These are phyloP conservation scores for Penicillium arizonense DNA, from an alignment of 495 filamentous ascomycete genomes.

Conservation along the genomic window DNA sequence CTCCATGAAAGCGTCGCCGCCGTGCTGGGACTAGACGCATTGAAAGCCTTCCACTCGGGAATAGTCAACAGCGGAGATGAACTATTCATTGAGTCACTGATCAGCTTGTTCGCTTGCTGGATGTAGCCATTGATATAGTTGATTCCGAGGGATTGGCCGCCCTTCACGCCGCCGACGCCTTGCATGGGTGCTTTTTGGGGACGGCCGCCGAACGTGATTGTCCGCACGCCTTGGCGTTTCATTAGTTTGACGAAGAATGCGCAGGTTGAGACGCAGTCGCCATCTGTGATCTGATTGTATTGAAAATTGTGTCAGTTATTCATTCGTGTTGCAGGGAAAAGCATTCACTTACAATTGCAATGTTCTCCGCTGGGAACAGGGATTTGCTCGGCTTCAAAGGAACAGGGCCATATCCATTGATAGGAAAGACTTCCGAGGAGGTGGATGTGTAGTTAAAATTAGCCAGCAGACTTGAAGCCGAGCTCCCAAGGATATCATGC, in stretches of 20 bases:
- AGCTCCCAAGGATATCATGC: conserved; percentile 35
- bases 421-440: conserved; percentile 26
- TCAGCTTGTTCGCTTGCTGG: conserved; percentile 17
- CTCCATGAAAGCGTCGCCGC: conserved; percentile 19
- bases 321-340: not conserved
- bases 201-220: conserved; percentile 61
- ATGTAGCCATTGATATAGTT: conserved; percentile 35
- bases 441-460: conserved; percentile 50
- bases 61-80: conserved; percentile 27
- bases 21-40: conserved; percentile 21
- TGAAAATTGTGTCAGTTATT: conserved; percentile 1
- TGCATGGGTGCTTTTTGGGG: conserved; percentile 58
- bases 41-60: conserved; percentile 33
- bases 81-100: conserved; percentile 16
- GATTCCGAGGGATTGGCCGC: conserved; percentile 32
- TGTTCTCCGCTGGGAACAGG: conserved; percentile 49
- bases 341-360: conserved; percentile 37
- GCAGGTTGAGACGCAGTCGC: conserved; percentile 65
- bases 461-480: conserved; percentile 45
- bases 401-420: conserved; percentile 39
- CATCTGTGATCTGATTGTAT: conserved; percentile 45
- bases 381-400: conserved; percentile 26
- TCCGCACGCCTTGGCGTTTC: conserved; percentile 54
- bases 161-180: conserved; percentile 60
- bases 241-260: conserved; percentile 58